Evolutionary conservation across 2,329 filamentous ascomycete genomes (phyloP), one percentile per base, ranked within the genome.

Genomic region (Fusarium tjaetaba): DNA sequence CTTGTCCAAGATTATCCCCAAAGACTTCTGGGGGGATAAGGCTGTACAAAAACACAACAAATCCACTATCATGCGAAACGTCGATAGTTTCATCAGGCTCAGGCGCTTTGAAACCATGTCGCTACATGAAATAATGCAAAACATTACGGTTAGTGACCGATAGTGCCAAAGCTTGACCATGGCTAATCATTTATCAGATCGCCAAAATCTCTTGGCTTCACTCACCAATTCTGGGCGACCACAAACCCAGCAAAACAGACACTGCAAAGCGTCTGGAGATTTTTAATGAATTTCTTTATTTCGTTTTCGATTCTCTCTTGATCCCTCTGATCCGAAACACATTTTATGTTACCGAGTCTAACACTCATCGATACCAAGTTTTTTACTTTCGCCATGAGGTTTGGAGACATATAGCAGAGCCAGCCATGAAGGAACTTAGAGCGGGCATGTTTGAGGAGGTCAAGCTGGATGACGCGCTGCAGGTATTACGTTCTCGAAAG

Each of bases 341-440:
- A 78, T 99, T 99, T 78, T 96, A 98, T 79, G 93, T 98, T 42
- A 99, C 96, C 0, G 96, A 99, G 81, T 96, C 95, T 0, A 95
- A 90, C 71, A 86, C 87, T 3, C 90, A 97, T 79, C 91, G 92
- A 22, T 94, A 96, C 76, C 90, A 91, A 34, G 84, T 98, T 2
- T 97, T 97, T 81, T 99, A 94, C 83, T 98, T 98, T 80, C 93
- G 96, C 8, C 96, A 99, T 73, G 96, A 99, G 81, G 87, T 96
- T 15, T 99, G 96, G 96, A 90, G 89, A 57, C 87, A 87, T 45
- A 82, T 98, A 39, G 90, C 92, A 4, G 91, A 95, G 75, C 93
- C 95, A 11, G 90, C 92, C 1, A 85, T 98, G 79, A 81, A 86
- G 2, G 84, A 84, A 2, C 83, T 98, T 28, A 96, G 93, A 78